Conservation (phyloP, 2,329 filamentous ascomycete genomes). For the Lomentospora prolificans region DNA sequence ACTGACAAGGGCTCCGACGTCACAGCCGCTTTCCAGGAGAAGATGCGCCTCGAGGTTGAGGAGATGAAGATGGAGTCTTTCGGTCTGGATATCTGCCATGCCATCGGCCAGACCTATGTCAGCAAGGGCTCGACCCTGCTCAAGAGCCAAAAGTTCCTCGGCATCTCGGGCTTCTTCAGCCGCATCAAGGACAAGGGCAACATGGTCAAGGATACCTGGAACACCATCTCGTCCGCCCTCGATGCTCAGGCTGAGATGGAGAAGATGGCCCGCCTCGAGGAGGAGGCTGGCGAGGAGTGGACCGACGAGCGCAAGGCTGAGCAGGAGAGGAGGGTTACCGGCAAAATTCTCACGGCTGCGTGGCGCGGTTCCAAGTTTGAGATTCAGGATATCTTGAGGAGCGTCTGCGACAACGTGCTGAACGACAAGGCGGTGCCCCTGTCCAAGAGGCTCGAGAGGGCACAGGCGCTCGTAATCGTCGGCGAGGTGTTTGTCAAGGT, state of each 20-base stretch:
- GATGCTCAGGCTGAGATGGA: constrained; percentile 98
- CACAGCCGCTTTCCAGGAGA: constrained; percentile 82
- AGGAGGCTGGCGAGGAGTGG: constrained; percentile 93
- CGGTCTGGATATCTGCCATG: constrained; percentile 89
- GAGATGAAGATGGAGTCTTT: constrained; percentile 99
- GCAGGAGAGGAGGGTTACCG: constrained; percentile 90
- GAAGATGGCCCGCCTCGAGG: constrained; percentile 94
- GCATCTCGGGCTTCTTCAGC: constrained; percentile 89
- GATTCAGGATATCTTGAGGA: constrained; percentile 89
- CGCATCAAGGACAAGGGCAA: constrained; percentile 93
- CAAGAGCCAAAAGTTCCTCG: constrained; percentile 93
- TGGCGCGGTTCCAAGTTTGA: constrained; percentile 97
- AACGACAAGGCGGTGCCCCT: constrained; percentile 69
- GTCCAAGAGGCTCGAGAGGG: constrained; percentile 80
- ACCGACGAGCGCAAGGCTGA: constrained; percentile 95
- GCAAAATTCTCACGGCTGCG: constrained; percentile 93
- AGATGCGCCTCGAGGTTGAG: constrained; percentile 90
- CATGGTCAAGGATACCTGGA: constrained; percentile 97
- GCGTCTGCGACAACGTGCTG: constrained; percentile 85
- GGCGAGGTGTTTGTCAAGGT: constrained; percentile 87
- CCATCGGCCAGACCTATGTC: constrained; percentile 84
- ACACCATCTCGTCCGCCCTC: constrained; percentile 90
- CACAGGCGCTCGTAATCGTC: constrained; percentile 78
- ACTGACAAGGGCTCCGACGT: constrained; percentile 83
- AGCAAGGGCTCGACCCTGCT: constrained; percentile 80